A percentile compares a stretch with the other conserved stretches of the same genome.
These are phyloP conservation scores for Plectosphaerella cucumerina DNA, from an alignment of 2,329 filamentous ascomycete genomes.

Conservation along the genomic window DNA sequence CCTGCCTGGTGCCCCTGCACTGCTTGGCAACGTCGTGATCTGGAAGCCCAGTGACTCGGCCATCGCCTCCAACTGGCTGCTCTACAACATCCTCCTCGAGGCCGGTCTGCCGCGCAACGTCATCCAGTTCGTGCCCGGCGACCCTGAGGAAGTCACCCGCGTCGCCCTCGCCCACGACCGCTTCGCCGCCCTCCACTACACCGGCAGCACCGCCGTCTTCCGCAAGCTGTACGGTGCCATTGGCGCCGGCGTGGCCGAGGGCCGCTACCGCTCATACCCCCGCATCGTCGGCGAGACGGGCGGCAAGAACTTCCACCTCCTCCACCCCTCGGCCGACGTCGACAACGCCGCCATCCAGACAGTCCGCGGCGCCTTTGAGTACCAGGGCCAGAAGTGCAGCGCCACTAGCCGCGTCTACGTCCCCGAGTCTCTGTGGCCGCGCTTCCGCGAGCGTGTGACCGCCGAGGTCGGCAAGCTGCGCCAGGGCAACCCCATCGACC, in stretches of 20 bases:
- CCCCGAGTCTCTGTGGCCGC: slow-evolving; percentile 67
- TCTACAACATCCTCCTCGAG: slow-evolving; percentile 87
- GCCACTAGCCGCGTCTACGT: slow-evolving; percentile 79
- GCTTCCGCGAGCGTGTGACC: slow-evolving; percentile 64
- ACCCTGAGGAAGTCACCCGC: slow-evolving; percentile 79
- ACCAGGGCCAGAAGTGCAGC: slow-evolving; percentile 88
- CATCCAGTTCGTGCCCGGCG: slow-evolving; percentile 89
- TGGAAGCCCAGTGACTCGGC: slow-evolving; percentile 95
- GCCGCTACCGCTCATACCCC: slow-evolving; percentile 79
- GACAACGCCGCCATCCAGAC: slow-evolving; percentile 78
- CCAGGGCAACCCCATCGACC: slow-evolving; percentile 64
- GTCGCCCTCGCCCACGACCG: slow-evolving; percentile 71
- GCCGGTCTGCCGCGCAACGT: slow-evolving; percentile 85
- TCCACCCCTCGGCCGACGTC: slow-evolving; percentile 74
- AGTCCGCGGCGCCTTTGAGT: slow-evolving; percentile 84
- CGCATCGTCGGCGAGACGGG: slow-evolving; percentile 88
- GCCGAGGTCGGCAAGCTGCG: slow-evolving; percentile 67
- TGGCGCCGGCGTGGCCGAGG: slow-evolving; percentile 73
- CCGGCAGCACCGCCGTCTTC: slow-evolving; percentile 89
- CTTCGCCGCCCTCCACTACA: slow-evolving; percentile 92
- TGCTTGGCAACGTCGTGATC: slow-evolving; percentile 91
- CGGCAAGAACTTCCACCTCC: slow-evolving; percentile 88
- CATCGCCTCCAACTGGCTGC: slow-evolving; percentile 84
- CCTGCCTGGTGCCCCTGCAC: slow-evolving; percentile 73
- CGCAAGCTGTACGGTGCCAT: slow-evolving; percentile 84